phyloP scores from a whole-genome alignment of 768 basidiomycete genomes.

The Polyporus arcularius region DNA sequence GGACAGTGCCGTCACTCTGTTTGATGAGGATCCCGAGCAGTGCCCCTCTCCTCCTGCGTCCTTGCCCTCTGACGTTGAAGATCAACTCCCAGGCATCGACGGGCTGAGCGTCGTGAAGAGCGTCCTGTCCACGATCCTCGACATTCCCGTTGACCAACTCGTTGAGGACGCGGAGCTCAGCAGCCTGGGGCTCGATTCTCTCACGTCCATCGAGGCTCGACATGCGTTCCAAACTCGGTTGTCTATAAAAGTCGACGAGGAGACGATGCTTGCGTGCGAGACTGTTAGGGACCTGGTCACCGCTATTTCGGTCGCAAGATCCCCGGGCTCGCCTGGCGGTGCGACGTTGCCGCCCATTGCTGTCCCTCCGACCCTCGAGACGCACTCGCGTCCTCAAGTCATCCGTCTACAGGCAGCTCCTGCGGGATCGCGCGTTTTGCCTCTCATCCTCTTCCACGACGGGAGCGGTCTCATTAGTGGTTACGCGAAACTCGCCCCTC shows the following conservation, averaged over 20 bases:
- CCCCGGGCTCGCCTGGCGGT: not conserved
- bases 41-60: no score
- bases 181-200: conserved; percentile 61
- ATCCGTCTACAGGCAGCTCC: conserved; percentile 6
- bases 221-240: conserved; percentile 47
- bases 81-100: conserved; percentile 6
- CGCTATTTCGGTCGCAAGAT: not conserved
- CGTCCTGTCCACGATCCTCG: conserved; percentile 50
- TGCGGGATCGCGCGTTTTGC: conserved; percentile 27
- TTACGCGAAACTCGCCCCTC: conserved; percentile 45
- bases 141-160: conserved; percentile 37
- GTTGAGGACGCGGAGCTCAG: conserved; percentile 48
- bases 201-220: conserved; percentile 63
- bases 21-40: conserved; percentile 35
- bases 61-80: no score
- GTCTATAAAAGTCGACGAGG: conserved; percentile 35
- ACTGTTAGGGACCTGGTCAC: conserved; percentile 4
- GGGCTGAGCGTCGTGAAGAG: conserved; percentile 18
- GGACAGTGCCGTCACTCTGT: not conserved
- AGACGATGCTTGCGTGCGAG: conserved; percentile 1
- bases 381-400: conserved; percentile 8
- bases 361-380: conserved; percentile 41
- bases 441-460: conserved; percentile 71
- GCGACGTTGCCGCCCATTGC: conserved; percentile 28
- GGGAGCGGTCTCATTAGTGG: conserved; percentile 60